phyloP scores from a whole-genome alignment of 495 filamentous ascomycete species.

The Durotheca rogersii region DNA sequence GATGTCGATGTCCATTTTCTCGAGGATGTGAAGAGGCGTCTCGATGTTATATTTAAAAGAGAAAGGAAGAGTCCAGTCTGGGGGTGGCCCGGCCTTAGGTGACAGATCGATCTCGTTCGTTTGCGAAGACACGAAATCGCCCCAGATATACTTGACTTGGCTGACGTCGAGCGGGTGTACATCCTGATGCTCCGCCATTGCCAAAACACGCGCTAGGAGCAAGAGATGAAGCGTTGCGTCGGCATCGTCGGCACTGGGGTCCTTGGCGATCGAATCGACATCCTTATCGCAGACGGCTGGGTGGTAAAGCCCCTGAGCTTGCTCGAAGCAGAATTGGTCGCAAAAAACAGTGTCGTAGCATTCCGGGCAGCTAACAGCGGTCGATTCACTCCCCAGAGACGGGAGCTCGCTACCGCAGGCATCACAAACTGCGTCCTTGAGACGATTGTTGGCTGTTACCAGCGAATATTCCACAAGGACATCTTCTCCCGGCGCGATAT shows the following conservation, averaged over 20 bases:
- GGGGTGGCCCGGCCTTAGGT: slow-evolving; percentile 53
- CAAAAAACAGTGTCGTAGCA: slow-evolving; percentile 90
- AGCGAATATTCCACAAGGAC: slow-evolving; percentile 77
- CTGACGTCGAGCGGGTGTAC: slow-evolving; percentile 79
- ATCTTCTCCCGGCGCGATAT: slow-evolving; percentile 74
- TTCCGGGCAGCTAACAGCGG: slow-evolving; percentile 63
- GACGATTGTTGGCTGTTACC: slow-evolving; percentile 77
- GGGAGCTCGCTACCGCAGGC: slow-evolving; percentile 78
- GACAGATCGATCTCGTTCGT: slow-evolving; percentile 53
- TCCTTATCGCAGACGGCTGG: slow-evolving; percentile 82
- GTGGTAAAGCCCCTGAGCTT: slow-evolving; percentile 77
- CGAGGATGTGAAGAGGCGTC: slow-evolving; percentile 77
- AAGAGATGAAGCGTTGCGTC: slow-evolving; percentile 78
- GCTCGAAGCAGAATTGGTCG: slow-evolving; percentile 66
- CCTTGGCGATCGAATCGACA: slow-evolving; percentile 76
- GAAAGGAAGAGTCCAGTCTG: slow-evolving; percentile 76
- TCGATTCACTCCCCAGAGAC: slow-evolving; percentile 46
- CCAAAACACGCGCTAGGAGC: slow-evolving; percentile 74
- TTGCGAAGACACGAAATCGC: slow-evolving; percentile 59
- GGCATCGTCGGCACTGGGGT: slow-evolving; percentile 68
- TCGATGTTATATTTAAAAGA: slow-evolving; percentile 83
- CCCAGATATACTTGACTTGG: slow-evolving; percentile 93
- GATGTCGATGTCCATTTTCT: slow-evolving; percentile 88
- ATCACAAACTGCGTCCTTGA: slow-evolving; percentile 80
- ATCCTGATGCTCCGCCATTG: slow-evolving; percentile 81